Base-by-base conservation (phyloP, 2,329 filamentous ascomycete genomes). In the Aspergillus nomiae region DNA sequence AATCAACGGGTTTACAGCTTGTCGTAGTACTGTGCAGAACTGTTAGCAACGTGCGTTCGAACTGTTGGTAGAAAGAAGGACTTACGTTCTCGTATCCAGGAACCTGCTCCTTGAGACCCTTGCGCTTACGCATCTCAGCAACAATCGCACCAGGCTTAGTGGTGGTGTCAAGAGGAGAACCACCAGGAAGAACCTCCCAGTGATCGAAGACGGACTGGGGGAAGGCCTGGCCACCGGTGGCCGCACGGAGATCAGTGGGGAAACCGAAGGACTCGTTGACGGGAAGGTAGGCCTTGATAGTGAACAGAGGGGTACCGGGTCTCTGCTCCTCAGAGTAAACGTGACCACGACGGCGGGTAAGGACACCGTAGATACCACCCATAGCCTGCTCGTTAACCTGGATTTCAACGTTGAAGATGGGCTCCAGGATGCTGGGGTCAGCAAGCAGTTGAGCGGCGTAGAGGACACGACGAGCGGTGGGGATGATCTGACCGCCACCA, bases 301-400 rank as follows among this genome's bases (percentile, higher is more conserved):
- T 98, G 92, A 98, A 99, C 68, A 99, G 91, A 84, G 95, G 95
- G 81, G 95, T 99, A 84, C 95, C 95, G 69, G 94, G 92, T 79
- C 95, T 92, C 88, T 99, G 95, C 87, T 96, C 92, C 87, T 99
- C 95, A 81, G 87, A 86, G 89, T 98, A 97, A 84, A 99, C 95
- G 89, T 98, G 94, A 88, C 95, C 95, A 91, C 95, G 90, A 83
- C 94, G 88, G 79, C 94, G 91, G 84, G 94, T 97, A 76, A 99
- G 92, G 80, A 97, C 94, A 90, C 94, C 92, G 85, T 99, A 99
- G 84, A 99, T 96, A 89, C 95, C 95, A 88, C 95, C 95, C 95
- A 99, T 98, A 81, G 95, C 94, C 78, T 90, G 86, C 88, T 99
- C 95, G 77, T 94, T 94, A 69, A 99, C 95, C 87, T 97, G 94